These are phyloP conservation scores for Mallotus nudiflorus DNA, from an alignment of 345 rosid species.

Conservation along the genomic window DNA sequence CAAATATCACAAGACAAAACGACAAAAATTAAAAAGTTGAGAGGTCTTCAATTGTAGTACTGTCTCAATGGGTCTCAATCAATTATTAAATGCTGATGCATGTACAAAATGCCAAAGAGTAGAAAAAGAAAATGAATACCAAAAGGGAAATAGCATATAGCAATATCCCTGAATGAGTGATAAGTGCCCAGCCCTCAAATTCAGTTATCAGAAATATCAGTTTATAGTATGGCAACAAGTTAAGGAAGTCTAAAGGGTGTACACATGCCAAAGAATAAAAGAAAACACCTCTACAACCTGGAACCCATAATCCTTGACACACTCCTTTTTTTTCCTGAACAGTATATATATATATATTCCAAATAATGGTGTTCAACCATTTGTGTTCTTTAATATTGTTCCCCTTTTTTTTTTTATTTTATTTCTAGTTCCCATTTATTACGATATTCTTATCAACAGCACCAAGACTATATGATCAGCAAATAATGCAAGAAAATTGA, in stretches of 20 bases:
- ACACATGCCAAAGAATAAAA: no score
- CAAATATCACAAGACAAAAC: not conserved
- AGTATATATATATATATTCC: no score
- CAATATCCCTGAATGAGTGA: not conserved
- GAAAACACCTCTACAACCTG: no score
- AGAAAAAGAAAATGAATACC: not conserved
- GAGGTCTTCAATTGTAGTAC: not conserved
- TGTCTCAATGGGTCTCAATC: not conserved
- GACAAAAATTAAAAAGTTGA: not conserved
- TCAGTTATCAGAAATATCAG: not conserved
- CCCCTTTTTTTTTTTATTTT: not conserved
- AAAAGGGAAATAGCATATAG: constrained; percentile 6
- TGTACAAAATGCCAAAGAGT: not conserved
- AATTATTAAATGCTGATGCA: not conserved
- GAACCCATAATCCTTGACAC: not conserved
- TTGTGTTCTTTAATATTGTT: not conserved
- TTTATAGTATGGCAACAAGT: not conserved
- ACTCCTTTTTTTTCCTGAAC: not conserved
- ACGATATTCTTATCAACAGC: not conserved
- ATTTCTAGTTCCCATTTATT: not conserved
- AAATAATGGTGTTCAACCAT: not conserved
- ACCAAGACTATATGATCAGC: not conserved
- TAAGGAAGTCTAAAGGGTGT: not conserved
- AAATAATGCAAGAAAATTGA: not conserved
- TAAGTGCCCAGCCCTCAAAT: not conserved